These are phyloP conservation scores for Yamadazyma aaseri DNA, from an alignment of 1,139 yeast genomes.

Conservation along the genomic window DNA sequence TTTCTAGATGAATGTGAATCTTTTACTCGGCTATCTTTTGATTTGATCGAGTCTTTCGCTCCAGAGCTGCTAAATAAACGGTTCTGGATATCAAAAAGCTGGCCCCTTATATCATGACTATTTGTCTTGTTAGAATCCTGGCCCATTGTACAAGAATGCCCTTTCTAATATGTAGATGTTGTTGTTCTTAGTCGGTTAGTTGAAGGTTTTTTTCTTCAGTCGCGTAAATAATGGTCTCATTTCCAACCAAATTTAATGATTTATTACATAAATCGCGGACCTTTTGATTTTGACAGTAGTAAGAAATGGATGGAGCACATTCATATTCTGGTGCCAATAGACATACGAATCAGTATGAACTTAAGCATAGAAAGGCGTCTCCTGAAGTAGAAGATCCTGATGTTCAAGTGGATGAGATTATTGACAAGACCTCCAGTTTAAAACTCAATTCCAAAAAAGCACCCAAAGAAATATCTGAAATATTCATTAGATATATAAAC, in stretches of 20 bases:
- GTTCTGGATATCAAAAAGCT: slow-evolving; percentile 59
- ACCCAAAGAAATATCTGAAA: slow-evolving; percentile 5
- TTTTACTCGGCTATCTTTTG: slow-evolving; percentile 5
- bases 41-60: slow-evolving; percentile 11
- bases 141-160: slow-evolving; percentile 13
- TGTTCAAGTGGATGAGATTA: slow-evolving; percentile 26
- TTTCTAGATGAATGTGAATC: slow-evolving; percentile 23
- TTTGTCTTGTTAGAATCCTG: slow-evolving; percentile 18
- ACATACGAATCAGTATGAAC: background rate
- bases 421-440: slow-evolving; percentile 25
- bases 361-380: slow-evolving; percentile 1
- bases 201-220: too few relatives aligned
- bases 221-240: too few relatives aligned
- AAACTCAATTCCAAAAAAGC: slow-evolving; percentile 13
- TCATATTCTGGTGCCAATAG: slow-evolving; percentile 5
- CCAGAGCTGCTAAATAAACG: slow-evolving; percentile 42
- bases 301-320: too few relatives aligned
- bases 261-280: too few relatives aligned
- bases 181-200: too few relatives aligned
- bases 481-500: slow-evolving; percentile 22
- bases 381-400: slow-evolving; percentile 9
- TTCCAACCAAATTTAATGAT: too few relatives aligned
- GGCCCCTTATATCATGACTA: slow-evolving; percentile 49
- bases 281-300: too few relatives aligned
- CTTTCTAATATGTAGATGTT: too few relatives aligned